These are phyloP conservation scores for Strobilomyces echinocephalus DNA, from an alignment of 768 basidiomycete genomes.

Conservation along the genomic window DNA sequence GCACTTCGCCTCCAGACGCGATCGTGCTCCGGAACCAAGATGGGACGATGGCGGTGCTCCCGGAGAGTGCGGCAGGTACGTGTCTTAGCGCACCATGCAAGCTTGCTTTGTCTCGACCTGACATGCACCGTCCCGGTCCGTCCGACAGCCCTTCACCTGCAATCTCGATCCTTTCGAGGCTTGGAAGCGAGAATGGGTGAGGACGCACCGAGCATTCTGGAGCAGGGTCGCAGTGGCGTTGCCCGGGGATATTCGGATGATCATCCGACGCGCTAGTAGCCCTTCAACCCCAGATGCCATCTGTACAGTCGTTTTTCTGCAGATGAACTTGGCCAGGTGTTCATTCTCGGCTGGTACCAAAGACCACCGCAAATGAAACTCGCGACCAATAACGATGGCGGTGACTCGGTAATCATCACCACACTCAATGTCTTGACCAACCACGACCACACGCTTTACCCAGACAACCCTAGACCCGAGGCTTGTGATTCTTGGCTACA, in stretches of 20 bases:
- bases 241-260: constrained; percentile 79
- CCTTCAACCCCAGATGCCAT: too few species aligned
- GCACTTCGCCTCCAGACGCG: constrained; percentile 32
- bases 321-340: too few species aligned
- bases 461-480: too few species aligned
- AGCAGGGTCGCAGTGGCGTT: constrained; percentile 87
- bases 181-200: constrained; percentile 73
- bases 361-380: too few species aligned
- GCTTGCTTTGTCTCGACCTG: not conserved
- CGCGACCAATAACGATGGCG: too few species aligned
- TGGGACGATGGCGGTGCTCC: constrained; percentile 46
- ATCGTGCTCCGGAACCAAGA: constrained; percentile 65
- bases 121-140: constrained; percentile 9
- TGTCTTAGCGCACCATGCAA: constrained; percentile 27
- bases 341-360: too few species aligned
- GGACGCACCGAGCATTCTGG: constrained; percentile 74
- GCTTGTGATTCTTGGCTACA: too few species aligned
- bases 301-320: too few species aligned
- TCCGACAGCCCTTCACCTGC: constrained; percentile 61
- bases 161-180: constrained; percentile 71
- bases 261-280: constrained; percentile 5
- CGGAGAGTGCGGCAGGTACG: constrained; percentile 66
- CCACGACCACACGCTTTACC: too few species aligned
- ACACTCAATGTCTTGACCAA: too few species aligned
- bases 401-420: too few species aligned